These are phyloP conservation scores for Lantana camara DNA, from an alignment of 257 asterid genomes.

Conservation along the genomic window DNA sequence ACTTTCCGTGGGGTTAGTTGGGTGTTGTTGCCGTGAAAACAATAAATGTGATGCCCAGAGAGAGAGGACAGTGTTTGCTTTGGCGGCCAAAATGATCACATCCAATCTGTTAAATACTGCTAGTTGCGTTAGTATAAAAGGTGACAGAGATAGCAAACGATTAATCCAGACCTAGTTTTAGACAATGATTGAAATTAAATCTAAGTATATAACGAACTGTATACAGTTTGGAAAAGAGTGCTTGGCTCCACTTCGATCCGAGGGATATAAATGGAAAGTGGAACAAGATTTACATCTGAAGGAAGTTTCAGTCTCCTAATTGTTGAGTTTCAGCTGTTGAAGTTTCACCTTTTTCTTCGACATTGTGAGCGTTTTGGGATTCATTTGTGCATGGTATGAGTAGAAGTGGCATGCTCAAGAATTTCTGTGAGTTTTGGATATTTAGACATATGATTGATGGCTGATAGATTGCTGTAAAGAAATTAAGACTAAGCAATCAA, in stretches of 20 bases:
- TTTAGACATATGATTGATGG: background rate
- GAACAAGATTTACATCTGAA: constrained; percentile 12
- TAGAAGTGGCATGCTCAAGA: constrained; percentile 4
- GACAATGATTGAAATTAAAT: background rate
- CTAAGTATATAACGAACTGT: background rate
- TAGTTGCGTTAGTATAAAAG: constrained; percentile 10
- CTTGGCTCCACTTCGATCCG: constrained; percentile 7
- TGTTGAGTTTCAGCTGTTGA: no score
- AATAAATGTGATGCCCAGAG: constrained; percentile 12
- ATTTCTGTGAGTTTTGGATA: constrained; percentile 3
- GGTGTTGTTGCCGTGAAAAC: background rate
- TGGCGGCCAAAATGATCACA: constrained; percentile 16
- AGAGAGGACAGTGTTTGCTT: constrained; percentile 7
- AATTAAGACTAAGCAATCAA: background rate
- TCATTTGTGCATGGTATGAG: background rate
- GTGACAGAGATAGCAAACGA: background rate
- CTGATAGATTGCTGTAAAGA: background rate
- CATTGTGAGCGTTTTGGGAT: background rate
- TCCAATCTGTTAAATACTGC: background rate
- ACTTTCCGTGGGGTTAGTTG: background rate
- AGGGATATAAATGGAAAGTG: constrained; percentile 19
- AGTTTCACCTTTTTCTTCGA: no score
- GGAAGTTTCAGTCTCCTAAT: no score
- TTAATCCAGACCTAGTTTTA: constrained; percentile 8
- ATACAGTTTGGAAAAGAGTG: constrained; percentile 6